A percentile compares a stretch with the other conserved stretches of the same genome.
phyloP scores from a whole-genome alignment of 305 asterid species.

The Solanum chacoense region DNA sequence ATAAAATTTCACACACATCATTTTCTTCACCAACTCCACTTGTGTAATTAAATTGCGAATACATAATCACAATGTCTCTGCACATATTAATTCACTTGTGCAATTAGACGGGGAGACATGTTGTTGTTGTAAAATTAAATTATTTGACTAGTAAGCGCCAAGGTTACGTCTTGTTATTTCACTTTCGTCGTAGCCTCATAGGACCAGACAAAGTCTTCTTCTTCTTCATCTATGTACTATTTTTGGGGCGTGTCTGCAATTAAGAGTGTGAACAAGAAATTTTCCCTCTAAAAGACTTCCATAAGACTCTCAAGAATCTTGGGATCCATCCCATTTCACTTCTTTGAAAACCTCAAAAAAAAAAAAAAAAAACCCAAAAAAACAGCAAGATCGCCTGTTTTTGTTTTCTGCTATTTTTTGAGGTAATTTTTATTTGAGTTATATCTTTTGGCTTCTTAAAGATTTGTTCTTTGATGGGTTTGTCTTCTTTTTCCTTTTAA shows the following conservation, averaged over 20 bases:
- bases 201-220: neutral
- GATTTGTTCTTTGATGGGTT: neutral
- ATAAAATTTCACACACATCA: neutral
- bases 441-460: neutral
- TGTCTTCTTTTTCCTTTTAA: neutral
- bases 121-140: neutral
- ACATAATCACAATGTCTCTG: fast-evolving
- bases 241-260: neutral
- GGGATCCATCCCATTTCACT: neutral
- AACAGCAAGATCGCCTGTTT: neutral
- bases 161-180: neutral
- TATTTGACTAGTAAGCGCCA: neutral
- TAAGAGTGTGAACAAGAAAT: neutral
- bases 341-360: neutral
- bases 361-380: neutral
- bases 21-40: neutral
- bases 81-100: no score
- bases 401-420: neutral
- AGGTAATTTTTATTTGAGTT: neutral
- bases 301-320: neutral
- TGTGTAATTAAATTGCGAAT: no score
- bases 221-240: neutral
- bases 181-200: neutral
- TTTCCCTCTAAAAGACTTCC: neutral
- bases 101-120: no score